Conservation (phyloP, 768 basidiomycete genomes). For the Russula virescens region DNA sequence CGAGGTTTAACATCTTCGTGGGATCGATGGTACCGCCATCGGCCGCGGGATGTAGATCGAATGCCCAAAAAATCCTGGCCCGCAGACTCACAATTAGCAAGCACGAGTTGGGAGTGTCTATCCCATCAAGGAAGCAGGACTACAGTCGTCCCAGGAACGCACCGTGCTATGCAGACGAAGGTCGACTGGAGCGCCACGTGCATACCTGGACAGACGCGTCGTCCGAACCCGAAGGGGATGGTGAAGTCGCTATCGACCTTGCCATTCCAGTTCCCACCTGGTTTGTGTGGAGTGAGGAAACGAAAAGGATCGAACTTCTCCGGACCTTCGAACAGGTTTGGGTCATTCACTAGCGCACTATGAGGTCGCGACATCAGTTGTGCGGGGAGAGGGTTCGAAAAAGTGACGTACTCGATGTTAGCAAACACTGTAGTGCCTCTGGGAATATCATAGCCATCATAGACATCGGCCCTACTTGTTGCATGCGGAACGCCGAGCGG, state of each 20-base stretch:
- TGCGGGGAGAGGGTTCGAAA: neutral
- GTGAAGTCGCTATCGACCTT: slow-evolving; percentile 20
- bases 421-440: slow-evolving; percentile 7
- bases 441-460: slow-evolving; percentile 16
- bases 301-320: slow-evolving; percentile 28
- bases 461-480: neutral
- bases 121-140: neutral
- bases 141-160: neutral
- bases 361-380: neutral
- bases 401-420: slow-evolving; percentile 10
- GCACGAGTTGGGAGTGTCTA: too few species aligned
- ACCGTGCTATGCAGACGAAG: slow-evolving; percentile 20
- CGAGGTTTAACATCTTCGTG: neutral
- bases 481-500: slow-evolving; percentile 15
- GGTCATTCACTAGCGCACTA: slow-evolving; percentile 23
- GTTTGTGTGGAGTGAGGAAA: slow-evolving; percentile 19
- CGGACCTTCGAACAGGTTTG: slow-evolving; percentile 24
- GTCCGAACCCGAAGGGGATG: slow-evolving; percentile 26
- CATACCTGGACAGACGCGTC: slow-evolving; percentile 24
- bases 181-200: slow-evolving; percentile 22
- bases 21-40: neutral
- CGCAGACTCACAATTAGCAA: neutral
- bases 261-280: slow-evolving; percentile 1
- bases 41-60: slow-evolving; percentile 14
- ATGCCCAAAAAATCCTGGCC: slow-evolving; percentile 23